Conservation (phyloP, 192 early-diverging fungal genomes). For the Cladochytrium replicatum region DNA sequence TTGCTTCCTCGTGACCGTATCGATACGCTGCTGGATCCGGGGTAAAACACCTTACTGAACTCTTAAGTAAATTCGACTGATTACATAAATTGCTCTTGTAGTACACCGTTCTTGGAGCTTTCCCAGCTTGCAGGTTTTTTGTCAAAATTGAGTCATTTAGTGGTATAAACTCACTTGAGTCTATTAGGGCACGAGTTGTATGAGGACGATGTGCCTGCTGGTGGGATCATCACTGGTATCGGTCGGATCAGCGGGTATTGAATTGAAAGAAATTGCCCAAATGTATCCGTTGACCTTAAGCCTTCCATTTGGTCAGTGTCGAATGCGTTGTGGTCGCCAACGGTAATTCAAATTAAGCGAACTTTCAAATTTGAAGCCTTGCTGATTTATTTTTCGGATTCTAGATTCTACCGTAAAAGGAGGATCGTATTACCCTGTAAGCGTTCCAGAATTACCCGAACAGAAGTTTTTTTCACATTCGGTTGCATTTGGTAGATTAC, state of each 20-base stretch:
- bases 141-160: background rate
- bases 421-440: slow-evolving; percentile 88
- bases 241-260: slow-evolving; percentile 77
- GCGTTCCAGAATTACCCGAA: background rate
- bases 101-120: slow-evolving; percentile 90
- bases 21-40: slow-evolving; percentile 63
- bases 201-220: slow-evolving; percentile 73
- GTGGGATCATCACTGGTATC: slow-evolving; percentile 92
- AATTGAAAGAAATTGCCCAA: background rate
- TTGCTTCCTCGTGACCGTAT: slow-evolving; percentile 86
- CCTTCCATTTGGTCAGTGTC: slow-evolving; percentile 33
- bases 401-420: slow-evolving; percentile 93
- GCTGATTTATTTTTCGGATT: background rate
- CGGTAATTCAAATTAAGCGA: no score
- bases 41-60: slow-evolving; percentile 31
- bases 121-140: slow-evolving; percentile 68
- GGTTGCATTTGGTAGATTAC: slow-evolving; percentile 22
- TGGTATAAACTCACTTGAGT: background rate
- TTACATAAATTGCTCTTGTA: slow-evolving; percentile 17
- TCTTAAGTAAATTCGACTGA: background rate
- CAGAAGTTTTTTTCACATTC: no score
- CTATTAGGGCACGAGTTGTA: slow-evolving; percentile 68
- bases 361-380: slow-evolving; percentile 1
- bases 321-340: slow-evolving; percentile 97
- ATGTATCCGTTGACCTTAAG: slow-evolving; percentile 6